phyloP scores from a whole-genome alignment of 805 yeast genomes.

The Diddensiella transvaalensis region DNA sequence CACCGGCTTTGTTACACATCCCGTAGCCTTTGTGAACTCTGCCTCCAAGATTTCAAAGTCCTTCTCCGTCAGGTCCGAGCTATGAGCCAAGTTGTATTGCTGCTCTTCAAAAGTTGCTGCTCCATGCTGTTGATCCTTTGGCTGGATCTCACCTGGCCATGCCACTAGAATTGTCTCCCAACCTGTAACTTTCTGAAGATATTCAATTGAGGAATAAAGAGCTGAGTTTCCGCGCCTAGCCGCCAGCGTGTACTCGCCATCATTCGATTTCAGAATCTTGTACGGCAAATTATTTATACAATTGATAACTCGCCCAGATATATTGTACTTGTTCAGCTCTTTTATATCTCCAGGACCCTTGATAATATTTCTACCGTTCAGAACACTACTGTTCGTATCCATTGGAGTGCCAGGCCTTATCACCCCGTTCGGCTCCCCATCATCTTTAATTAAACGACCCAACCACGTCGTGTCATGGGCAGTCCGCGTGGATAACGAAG shows the following conservation, averaged over 20 bases:
- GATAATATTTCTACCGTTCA: background rate
- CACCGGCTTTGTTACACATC: constrained; percentile 70
- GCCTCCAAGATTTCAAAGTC: background rate
- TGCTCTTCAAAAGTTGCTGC: background rate
- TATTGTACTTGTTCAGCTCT: constrained; percentile 12
- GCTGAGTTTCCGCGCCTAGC: constrained; percentile 76
- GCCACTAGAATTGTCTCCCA: constrained; percentile 90
- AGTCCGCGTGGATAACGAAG: background rate
- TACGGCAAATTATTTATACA: constrained; percentile 68
- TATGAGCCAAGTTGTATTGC: background rate
- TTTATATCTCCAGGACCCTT: constrained; percentile 3
- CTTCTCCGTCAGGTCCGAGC: constrained; percentile 1
- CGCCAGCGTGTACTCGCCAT: constrained; percentile 41
- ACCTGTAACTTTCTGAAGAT: constrained; percentile 57
- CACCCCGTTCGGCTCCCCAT: background rate
- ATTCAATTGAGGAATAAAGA: constrained; percentile 67
- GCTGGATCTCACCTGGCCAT: constrained; percentile 87
- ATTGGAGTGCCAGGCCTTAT: background rate
- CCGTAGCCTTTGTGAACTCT: constrained; percentile 14
- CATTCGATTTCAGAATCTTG: constrained; percentile 45
- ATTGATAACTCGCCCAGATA: constrained; percentile 65
- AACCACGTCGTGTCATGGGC: constrained; percentile 17
- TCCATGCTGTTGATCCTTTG: background rate
- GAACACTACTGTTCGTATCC: background rate
- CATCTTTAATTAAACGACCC: constrained; percentile 13